Percentiles rank a stretch among this genome's conserved stretches.
Conservation (phyloP, 495 filamentous ascomycete genomes). For the Penicillium psychrofluorescens region DNA sequence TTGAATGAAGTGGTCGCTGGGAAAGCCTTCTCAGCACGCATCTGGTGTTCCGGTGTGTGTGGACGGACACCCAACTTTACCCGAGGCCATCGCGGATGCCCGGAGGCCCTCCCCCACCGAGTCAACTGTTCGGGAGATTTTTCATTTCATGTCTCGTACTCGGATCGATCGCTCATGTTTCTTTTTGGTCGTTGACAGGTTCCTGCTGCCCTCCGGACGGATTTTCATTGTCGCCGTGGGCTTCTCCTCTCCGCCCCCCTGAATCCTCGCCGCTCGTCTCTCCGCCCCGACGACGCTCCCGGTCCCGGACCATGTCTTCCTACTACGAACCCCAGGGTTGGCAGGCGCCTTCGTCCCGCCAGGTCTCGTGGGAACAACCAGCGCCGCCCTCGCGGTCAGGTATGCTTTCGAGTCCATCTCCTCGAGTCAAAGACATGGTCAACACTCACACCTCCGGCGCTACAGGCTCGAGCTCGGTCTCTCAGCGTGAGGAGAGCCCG, state of each 20-base stretch:
- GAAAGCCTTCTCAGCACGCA: no score
- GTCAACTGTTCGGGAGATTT: no score
- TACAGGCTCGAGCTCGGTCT: constrained; percentile 67
- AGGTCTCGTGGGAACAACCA: constrained; percentile 75
- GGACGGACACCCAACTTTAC: no score
- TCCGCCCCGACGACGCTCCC: constrained; percentile 7
- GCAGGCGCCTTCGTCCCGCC: constrained; percentile 57
- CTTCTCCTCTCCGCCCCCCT: constrained; percentile 9
- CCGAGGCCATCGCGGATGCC: no score
- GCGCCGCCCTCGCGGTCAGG: constrained; percentile 83
- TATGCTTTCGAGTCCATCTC: constrained; percentile 28
- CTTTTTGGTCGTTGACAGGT: constrained; percentile 13
- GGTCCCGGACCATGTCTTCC: constrained; percentile 52
- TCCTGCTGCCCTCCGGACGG: constrained; percentile 20
- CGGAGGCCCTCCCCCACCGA: no score
- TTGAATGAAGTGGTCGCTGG: no score
- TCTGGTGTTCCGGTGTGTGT: no score
- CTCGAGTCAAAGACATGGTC: constrained; percentile 3
- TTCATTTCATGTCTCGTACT: no score
- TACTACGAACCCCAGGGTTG: constrained; percentile 88
- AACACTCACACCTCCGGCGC: constrained; percentile 16
- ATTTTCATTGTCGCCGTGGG: constrained; percentile 18
- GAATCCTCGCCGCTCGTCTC: constrained; percentile 13
- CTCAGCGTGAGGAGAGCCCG: constrained; percentile 67
- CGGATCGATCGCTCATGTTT: constrained; percentile 3